phyloP scores from a whole-genome alignment of 2,329 filamentous ascomycete species.

The Rhynchosporium secalis region DNA sequence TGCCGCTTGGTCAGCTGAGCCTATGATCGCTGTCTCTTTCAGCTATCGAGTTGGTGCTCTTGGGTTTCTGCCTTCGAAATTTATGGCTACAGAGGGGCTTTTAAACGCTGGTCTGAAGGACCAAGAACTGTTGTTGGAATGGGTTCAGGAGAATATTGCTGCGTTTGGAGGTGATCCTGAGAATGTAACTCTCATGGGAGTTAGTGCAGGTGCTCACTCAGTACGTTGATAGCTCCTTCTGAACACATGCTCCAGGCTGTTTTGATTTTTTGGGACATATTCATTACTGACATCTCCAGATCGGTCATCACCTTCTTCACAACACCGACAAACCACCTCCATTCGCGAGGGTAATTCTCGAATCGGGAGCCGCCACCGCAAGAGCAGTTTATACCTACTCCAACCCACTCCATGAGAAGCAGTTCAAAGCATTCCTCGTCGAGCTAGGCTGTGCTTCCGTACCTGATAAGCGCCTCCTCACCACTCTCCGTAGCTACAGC shows the following conservation, averaged over 20 bases:
- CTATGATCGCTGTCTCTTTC: conserved; percentile 59
- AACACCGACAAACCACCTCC: conserved; percentile 42
- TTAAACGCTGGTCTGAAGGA: conserved; percentile 67
- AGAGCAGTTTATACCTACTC: conserved; percentile 53
- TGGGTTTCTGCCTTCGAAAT: conserved; percentile 64
- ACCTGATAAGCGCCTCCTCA: conserved; percentile 50
- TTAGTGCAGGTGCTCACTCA: conserved; percentile 63
- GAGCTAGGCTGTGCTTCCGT: conserved; percentile 50
- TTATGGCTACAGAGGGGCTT: conserved; percentile 55
- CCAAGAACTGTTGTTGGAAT: conserved; percentile 58
- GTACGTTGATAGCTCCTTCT: conserved; percentile 40
- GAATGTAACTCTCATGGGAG: conserved; percentile 61
- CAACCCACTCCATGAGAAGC: conserved; percentile 57
- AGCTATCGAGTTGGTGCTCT: conserved; percentile 65
- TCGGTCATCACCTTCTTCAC: conserved; percentile 67
- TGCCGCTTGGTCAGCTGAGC: conserved; percentile 53
- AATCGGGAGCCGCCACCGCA: conserved; percentile 57
- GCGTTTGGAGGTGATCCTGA: conserved; percentile 60
- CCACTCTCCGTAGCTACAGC: conserved; percentile 49
- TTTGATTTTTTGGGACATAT: neutral
- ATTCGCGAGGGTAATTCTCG: conserved; percentile 56
- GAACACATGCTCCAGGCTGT: neutral
- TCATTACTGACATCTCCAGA: conserved; percentile 42
- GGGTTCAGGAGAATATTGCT: conserved; percentile 60
- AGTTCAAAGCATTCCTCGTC: conserved; percentile 57